phyloP scores from a whole-genome alignment of 176 grass and related monocot genomes.

The Oropetium thomaeum region DNA sequence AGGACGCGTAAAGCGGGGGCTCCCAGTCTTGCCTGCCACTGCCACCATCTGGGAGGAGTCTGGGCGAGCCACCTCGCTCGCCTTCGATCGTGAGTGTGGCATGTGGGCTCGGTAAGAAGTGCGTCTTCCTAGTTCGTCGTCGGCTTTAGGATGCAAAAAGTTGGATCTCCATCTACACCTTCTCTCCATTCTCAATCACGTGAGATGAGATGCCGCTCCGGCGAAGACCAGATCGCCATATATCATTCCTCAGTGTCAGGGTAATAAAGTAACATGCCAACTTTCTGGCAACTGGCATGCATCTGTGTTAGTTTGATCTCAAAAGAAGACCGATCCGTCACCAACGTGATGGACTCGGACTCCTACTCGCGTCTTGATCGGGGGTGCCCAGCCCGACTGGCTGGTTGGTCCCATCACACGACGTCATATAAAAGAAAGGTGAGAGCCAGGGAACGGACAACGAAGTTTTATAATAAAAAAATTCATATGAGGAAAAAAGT shows the following conservation, averaged over 20 bases:
- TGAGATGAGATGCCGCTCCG: not conserved
- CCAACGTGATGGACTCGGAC: too few species aligned
- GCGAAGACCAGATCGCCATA: not conserved
- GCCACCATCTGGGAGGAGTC: not conserved
- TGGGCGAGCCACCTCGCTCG: not conserved
- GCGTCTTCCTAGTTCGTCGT: not conserved
- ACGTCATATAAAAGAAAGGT: too few species aligned
- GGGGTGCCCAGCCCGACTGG: too few species aligned
- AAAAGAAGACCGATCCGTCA: too few species aligned
- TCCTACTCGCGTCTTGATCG: too few species aligned
- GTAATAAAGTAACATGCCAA: too few species aligned
- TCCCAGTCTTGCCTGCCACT: not conserved
- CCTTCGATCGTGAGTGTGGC: not conserved
- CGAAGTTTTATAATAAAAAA: too few species aligned
- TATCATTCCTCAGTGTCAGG: not conserved
- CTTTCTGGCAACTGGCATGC: too few species aligned
- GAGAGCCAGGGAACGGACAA: too few species aligned
- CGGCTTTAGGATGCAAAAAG: not conserved
- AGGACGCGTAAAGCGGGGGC: not conserved
- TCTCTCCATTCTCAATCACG: not conserved
- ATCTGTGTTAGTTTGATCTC: too few species aligned
- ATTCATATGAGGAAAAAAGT: too few species aligned
- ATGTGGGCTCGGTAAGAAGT: not conserved
- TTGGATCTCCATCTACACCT: not conserved
- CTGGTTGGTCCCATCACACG: too few species aligned